Evolutionary conservation across 495 filamentous ascomycete genomes (phyloP).

Genomic region (Neurospora pannonica): DNA sequence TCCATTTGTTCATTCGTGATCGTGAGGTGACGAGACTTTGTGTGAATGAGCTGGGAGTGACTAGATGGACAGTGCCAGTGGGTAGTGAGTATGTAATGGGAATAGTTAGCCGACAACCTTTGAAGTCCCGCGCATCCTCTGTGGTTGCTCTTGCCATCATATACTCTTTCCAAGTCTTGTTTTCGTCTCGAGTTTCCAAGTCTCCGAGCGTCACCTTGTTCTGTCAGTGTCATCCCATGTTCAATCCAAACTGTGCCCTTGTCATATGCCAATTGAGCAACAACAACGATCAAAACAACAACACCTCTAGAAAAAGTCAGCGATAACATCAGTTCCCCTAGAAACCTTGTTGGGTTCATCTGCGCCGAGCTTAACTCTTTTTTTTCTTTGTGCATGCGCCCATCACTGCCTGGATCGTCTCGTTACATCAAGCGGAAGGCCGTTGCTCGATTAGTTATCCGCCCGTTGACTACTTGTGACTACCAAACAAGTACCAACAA

Average conservation of each 20-base stretch:
- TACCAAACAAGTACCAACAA: constrained; percentile 17
- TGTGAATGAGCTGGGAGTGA: neutral
- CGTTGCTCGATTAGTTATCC: neutral
- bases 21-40: neutral
- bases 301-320: neutral
- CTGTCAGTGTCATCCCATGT: neutral
- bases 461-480: neutral
- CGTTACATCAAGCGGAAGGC: neutral
- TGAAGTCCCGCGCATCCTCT: neutral
- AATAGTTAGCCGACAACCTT: neutral
- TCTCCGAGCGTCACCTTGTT: neutral
- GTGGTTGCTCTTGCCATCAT: neutral
- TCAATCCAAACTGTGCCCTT: neutral
- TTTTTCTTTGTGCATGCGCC: neutral
- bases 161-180: neutral
- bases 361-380: neutral
- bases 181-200: neutral
- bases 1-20: neutral
- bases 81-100: neutral
- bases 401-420: constrained; percentile 1
- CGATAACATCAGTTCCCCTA: neutral
- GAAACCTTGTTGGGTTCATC: neutral
- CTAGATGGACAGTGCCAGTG: neutral
- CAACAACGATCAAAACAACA: neutral
- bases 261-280: neutral